Conservation (phyloP, 1,139 yeast genomes). For the Meyerozyma elateridarum region DNA sequence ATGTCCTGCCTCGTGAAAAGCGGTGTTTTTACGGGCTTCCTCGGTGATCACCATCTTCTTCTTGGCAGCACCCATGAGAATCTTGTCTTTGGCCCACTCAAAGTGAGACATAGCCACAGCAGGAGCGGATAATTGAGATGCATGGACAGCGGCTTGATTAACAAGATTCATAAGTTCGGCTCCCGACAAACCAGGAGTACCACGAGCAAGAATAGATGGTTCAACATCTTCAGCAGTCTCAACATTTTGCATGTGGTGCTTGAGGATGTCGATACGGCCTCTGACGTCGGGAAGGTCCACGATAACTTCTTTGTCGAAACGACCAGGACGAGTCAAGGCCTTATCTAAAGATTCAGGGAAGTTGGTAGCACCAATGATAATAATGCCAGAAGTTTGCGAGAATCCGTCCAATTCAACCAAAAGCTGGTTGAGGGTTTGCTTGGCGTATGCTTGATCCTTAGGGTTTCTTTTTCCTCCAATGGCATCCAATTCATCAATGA, state of each 20-base stretch:
- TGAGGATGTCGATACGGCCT: constrained; percentile 89
- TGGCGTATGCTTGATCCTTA: constrained; percentile 95
- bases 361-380: constrained; percentile 96
- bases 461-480: constrained; percentile 98
- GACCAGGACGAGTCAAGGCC: constrained; percentile 96
- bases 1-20: constrained; percentile 98
- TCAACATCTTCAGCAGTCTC: constrained; percentile 84
- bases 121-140: constrained; percentile 87
- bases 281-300: constrained; percentile 97
- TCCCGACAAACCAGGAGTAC: constrained; percentile 96
- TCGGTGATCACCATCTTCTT: constrained; percentile 97
- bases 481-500: constrained; percentile 95
- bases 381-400: constrained; percentile 87
- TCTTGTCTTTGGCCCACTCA: constrained; percentile 99
- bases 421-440: constrained; percentile 92
- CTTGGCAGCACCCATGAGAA: constrained; percentile 96
- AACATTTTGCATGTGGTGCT: constrained; percentile 88
- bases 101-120: constrained; percentile 88
- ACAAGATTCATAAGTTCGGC: constrained; percentile 95
- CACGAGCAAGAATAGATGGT: constrained; percentile 85
- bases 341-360: constrained; percentile 96
- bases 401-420: constrained; percentile 96
- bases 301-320: constrained; percentile 93
- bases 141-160: constrained; percentile 96
- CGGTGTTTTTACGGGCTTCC: constrained; percentile 88